Evolutionary conservation across 1,284 basidiomycete genomes (phyloP).

Genomic region (Thelephora terrestris): DNA sequence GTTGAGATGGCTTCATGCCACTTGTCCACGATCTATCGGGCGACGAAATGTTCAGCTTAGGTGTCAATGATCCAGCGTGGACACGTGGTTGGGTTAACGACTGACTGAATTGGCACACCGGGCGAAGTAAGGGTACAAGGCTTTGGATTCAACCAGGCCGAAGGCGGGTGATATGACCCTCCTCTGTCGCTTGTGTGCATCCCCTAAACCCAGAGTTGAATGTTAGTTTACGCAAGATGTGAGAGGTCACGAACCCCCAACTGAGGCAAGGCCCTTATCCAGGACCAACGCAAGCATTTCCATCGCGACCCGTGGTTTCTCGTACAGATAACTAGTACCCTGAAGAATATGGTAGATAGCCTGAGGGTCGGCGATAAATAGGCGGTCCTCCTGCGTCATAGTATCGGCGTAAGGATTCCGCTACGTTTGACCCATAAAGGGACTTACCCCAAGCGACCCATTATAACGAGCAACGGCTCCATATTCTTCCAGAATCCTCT

Average conservation of each 20-base stretch:
- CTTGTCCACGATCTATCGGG: slow-evolving; percentile 30
- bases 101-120: slow-evolving; percentile 32
- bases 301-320: slow-evolving; percentile 26
- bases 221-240: background rate
- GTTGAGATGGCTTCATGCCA: slow-evolving; percentile 33
- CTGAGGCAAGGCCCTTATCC: slow-evolving; percentile 28
- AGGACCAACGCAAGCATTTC: slow-evolving; percentile 20
- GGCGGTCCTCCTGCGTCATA: slow-evolving; percentile 17
- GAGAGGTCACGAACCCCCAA: slow-evolving; percentile 27
- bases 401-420: background rate
- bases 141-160: slow-evolving; percentile 35
- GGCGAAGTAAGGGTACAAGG: slow-evolving; percentile 36
- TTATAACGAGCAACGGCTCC: background rate
- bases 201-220: slow-evolving; percentile 20
- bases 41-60: slow-evolving; percentile 4
- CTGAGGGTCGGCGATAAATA: slow-evolving; percentile 30
- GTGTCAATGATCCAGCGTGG: slow-evolving; percentile 9
- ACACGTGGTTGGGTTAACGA: slow-evolving; percentile 26
- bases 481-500: background rate
- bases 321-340: slow-evolving; percentile 29
- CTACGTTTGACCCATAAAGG: background rate
- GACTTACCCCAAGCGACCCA: background rate
- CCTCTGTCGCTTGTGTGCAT: slow-evolving; percentile 32
- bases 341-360: slow-evolving; percentile 31
- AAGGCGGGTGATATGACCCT: slow-evolving; percentile 36